A percentile compares a stretch with the other conserved stretches of the same genome.
Evolutionary conservation across 1,284 basidiomycete species (phyloP).

Genomic region (Athelia psychrophila): DNA sequence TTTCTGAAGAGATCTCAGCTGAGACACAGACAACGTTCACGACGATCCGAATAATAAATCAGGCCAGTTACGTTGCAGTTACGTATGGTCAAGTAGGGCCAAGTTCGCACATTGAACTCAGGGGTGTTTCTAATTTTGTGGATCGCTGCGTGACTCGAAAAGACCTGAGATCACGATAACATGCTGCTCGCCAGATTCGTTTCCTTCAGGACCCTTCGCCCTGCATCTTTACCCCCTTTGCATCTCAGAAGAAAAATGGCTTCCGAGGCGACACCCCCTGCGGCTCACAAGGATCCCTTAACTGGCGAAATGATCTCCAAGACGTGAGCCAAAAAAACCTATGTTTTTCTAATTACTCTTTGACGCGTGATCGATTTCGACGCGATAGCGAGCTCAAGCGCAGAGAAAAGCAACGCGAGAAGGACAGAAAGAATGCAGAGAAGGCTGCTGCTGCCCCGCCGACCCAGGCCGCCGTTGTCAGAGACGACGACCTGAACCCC

Average conservation of each 20-base stretch:
- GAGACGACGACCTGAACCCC: slow-evolving; percentile 74
- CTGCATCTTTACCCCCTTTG: too few relatives aligned
- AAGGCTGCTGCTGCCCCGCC: slow-evolving; percentile 58
- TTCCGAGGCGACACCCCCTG: slow-evolving; percentile 38
- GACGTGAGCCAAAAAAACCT: slow-evolving; percentile 51
- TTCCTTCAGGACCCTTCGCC: too few relatives aligned
- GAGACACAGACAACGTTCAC: too few relatives aligned
- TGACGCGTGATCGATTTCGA: slow-evolving; percentile 23
- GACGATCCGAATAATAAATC: too few relatives aligned
- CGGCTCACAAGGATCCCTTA: slow-evolving; percentile 78
- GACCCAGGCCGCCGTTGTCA: slow-evolving; percentile 34
- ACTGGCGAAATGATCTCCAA: slow-evolving; percentile 97
- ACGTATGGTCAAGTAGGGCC: too few relatives aligned
- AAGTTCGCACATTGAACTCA: too few relatives aligned
- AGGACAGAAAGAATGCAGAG: slow-evolving; percentile 82
- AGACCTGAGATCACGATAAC: too few relatives aligned
- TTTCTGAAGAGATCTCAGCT: too few relatives aligned
- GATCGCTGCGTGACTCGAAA: background rate
- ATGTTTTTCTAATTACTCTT: slow-evolving; percentile 12
- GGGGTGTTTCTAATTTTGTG: too few relatives aligned
- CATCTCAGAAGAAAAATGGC: slow-evolving; percentile 40
- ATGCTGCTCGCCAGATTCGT: too few relatives aligned
- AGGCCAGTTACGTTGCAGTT: too few relatives aligned
- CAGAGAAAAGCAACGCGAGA: slow-evolving; percentile 82
- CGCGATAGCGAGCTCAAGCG: slow-evolving; percentile 84